Conservation (phyloP, 805 yeast genomes). For the Ogataea degrootiae region DNA sequence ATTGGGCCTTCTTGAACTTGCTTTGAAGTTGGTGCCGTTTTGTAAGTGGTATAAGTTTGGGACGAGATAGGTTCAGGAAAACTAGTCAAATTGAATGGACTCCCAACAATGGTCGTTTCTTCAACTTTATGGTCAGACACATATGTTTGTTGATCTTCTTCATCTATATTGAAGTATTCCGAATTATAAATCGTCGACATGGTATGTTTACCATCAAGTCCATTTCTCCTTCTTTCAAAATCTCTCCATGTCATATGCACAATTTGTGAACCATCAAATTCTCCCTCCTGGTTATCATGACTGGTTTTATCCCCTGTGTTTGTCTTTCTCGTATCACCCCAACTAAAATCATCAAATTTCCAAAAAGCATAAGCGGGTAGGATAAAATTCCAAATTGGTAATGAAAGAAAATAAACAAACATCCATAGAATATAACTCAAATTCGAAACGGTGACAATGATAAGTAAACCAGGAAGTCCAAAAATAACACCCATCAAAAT, state of each 20-base stretch:
- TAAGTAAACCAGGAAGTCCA: constrained; percentile 80
- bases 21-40: constrained; percentile 5
- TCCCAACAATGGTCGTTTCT: no score
- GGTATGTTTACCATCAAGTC: constrained; percentile 13
- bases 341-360: constrained; percentile 93
- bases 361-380: constrained; percentile 84
- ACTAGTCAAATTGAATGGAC: no score
- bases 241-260: constrained; percentile 94
- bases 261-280: constrained; percentile 86
- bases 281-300: constrained; percentile 71
- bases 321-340: constrained; percentile 93
- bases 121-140: no score
- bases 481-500: constrained; percentile 71
- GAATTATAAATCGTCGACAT: constrained; percentile 26
- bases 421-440: constrained; percentile 73
- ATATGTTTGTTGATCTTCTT: no score
- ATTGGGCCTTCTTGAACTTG: neutral
- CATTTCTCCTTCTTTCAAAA: constrained; percentile 63
- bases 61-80: constrained; percentile 4
- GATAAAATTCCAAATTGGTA: constrained; percentile 93
- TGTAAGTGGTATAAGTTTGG: constrained; percentile 11
- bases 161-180: constrained; percentile 3
- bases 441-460: constrained; percentile 75
- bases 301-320: constrained; percentile 63
- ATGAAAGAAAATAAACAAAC: constrained; percentile 67